Conservation (phyloP, 2,329 filamentous ascomycete species). For the Alternaria novae-zelandiae region DNA sequence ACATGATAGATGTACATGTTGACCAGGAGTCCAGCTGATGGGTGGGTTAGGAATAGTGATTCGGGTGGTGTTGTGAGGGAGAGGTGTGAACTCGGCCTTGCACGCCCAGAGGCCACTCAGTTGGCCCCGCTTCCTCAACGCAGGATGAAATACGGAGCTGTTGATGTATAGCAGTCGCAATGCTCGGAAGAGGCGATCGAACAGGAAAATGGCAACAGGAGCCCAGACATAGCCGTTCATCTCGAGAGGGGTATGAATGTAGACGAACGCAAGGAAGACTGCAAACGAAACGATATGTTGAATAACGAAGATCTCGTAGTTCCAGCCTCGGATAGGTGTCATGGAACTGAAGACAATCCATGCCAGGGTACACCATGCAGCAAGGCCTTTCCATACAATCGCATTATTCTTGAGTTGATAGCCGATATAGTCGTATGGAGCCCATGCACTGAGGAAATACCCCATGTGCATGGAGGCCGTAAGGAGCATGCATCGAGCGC, state of each 20-base stretch:
- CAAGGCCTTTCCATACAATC: constrained; percentile 70
- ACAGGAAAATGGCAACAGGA: constrained; percentile 65
- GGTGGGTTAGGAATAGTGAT: constrained; percentile 63
- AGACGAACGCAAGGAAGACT: constrained; percentile 68
- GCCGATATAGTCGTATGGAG: constrained; percentile 63
- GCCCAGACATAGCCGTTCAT: constrained; percentile 71
- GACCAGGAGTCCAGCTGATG: constrained; percentile 66
- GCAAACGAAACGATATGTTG: constrained; percentile 70
- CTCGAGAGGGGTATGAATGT: constrained; percentile 66
- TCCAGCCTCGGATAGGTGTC: constrained; percentile 68
- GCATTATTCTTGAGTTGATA: constrained; percentile 67
- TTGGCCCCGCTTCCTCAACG: constrained; percentile 35
- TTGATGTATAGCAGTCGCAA: constrained; percentile 48
- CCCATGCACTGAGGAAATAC: constrained; percentile 66
- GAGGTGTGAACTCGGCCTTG: constrained; percentile 50
- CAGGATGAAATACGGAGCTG: constrained; percentile 49
- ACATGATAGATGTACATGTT: constrained; percentile 68
- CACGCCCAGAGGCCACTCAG: constrained; percentile 45
- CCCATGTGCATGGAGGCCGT: constrained; percentile 73
- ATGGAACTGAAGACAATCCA: constrained; percentile 71
- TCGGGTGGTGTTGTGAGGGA: constrained; percentile 63
- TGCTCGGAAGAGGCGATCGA: constrained; percentile 64
- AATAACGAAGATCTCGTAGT: constrained; percentile 72
- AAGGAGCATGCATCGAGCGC: constrained; percentile 71
- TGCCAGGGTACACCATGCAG: constrained; percentile 68